Evolutionary conservation across 495 filamentous ascomycete genomes (phyloP), one percentile per base, ranked within the genome.

Genomic region (Neurospora sp.): DNA sequence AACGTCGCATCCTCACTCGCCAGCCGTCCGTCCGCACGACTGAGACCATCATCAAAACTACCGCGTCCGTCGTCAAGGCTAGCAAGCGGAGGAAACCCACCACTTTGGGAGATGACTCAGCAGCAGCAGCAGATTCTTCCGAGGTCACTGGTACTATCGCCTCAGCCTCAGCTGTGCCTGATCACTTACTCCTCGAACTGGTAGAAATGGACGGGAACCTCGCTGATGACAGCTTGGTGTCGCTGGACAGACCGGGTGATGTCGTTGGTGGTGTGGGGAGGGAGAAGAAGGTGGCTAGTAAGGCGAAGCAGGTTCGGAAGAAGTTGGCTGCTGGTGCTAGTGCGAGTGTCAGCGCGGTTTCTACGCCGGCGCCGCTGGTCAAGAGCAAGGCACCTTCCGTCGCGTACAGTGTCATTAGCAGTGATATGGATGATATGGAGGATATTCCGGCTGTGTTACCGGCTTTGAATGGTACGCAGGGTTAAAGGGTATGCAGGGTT

Each of bases 351-450:
- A 8, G n/a, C 8, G 44, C 8, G 7, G 42, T 18, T 18, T 46
- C 42, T 20, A 66, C 54, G 27, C 54, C 54, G 27, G 12, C 23
- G 54, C 54, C 54, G 27, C 6, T 35, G 54, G 27, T 35, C 6
- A 66, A 66, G 54, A 37, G 3, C 8, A 35, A 14, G 27, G 54
- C 39, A 3, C 31, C 27, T 38, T 38, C 8, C 9, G 41, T 27
- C 14, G 40, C 39, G 8, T 35, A 38, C 39, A 72, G 75, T 39
- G 72, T 42, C 1, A 72, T 75, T 6, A 78, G 77, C 62, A 80
- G 78, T 37, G 76, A 79, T 39, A 79, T 78, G 74, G 75, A 79
- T 42, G 78, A 81, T 39, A 80, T 80, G 78, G 79, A 84, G 44
- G 81, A 81, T 70, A 82, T 82, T 60, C 78, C 78, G 27, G 78